phyloP scores from a whole-genome alignment of 2,329 filamentous ascomycete species.

The Trichoderma hamatum region DNA sequence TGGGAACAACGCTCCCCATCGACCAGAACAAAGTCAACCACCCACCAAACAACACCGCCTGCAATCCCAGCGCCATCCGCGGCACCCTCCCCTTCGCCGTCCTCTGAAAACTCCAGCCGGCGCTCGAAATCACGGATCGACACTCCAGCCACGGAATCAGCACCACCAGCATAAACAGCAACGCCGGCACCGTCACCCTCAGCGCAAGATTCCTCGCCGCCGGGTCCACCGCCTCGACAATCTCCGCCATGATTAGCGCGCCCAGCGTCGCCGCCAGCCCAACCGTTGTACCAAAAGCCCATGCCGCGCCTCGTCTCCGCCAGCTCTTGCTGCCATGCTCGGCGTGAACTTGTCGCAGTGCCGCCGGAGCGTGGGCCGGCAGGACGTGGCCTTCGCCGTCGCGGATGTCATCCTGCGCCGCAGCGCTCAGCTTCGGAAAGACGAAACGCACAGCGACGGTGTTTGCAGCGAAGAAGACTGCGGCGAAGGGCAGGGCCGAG shows the following conservation, averaged over 20 bases:
- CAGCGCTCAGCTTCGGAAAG: conserved; percentile 70
- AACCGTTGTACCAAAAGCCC: conserved; percentile 75
- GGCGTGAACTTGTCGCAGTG: conserved; percentile 60
- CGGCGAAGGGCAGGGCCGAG: conserved; percentile 70
- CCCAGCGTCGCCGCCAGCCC: conserved; percentile 77
- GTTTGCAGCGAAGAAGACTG: conserved; percentile 68
- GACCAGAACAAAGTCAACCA: conserved; percentile 82
- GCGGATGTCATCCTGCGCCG: conserved; percentile 48
- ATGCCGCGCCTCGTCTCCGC: conserved; percentile 57
- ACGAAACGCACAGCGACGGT: conserved; percentile 67
- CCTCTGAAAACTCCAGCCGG: conserved; percentile 65
- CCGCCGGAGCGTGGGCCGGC: conserved; percentile 63
- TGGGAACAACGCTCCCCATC: conserved; percentile 65
- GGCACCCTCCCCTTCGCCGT: conserved; percentile 59
- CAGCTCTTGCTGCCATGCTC: conserved; percentile 59
- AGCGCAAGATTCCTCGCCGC: conserved; percentile 69
- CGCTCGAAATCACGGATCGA: conserved; percentile 61
- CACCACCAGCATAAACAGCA: conserved; percentile 73
- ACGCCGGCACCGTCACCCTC: conserved; percentile 67
- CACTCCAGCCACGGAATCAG: conserved; percentile 80
- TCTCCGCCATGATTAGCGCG: conserved; percentile 81
- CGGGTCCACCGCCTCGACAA: conserved; percentile 73
- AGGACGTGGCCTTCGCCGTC: conserved; percentile 65
- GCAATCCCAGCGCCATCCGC: conserved; percentile 65
- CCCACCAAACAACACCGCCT: conserved; percentile 61